phyloP scores from a whole-genome alignment of 1,284 basidiomycete genomes.

The Fistulina hepatica region DNA sequence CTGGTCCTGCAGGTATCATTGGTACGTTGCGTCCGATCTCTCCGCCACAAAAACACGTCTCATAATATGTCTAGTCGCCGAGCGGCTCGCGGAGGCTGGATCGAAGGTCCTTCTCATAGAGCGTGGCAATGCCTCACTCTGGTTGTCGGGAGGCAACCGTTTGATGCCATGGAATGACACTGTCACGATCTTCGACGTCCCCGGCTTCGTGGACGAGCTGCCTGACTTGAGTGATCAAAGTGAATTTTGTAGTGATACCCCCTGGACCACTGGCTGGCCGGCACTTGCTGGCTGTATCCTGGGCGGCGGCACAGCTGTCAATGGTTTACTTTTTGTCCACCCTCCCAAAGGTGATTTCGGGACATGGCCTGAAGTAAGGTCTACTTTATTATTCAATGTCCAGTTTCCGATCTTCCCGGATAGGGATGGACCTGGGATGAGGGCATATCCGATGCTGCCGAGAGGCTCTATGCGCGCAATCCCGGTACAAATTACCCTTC shows the following conservation, averaged over 20 bases:
- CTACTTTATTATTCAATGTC: too few relatives aligned
- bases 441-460: too few relatives aligned
- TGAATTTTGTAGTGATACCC: background rate
- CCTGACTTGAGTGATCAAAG: background rate
- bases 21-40: slow-evolving; percentile 17
- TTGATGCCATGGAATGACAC: slow-evolving; percentile 21
- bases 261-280: slow-evolving; percentile 55
- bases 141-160: slow-evolving; percentile 48
- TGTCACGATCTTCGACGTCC: slow-evolving; percentile 54
- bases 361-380: too few relatives aligned
- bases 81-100: slow-evolving; percentile 47
- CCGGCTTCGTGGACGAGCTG: slow-evolving; percentile 39
- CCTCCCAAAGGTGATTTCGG: slow-evolving; percentile 44
- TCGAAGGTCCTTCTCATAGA: slow-evolving; percentile 53
- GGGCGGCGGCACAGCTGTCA: slow-evolving; percentile 52
- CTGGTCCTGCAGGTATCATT: slow-evolving; percentile 36
- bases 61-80: too few relatives aligned
- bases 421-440: too few relatives aligned
- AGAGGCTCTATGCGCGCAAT: slow-evolving; percentile 37
- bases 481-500: slow-evolving; percentile 50
- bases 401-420: too few relatives aligned
- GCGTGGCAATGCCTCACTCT: slow-evolving; percentile 52
- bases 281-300: slow-evolving; percentile 54
- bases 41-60: slow-evolving; percentile 25
- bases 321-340: slow-evolving; percentile 56